Evolutionary conservation across 2,329 filamentous ascomycete genomes (phyloP), one percentile per base, ranked within the genome.

Genomic region (Xylaria hypoxylon): DNA sequence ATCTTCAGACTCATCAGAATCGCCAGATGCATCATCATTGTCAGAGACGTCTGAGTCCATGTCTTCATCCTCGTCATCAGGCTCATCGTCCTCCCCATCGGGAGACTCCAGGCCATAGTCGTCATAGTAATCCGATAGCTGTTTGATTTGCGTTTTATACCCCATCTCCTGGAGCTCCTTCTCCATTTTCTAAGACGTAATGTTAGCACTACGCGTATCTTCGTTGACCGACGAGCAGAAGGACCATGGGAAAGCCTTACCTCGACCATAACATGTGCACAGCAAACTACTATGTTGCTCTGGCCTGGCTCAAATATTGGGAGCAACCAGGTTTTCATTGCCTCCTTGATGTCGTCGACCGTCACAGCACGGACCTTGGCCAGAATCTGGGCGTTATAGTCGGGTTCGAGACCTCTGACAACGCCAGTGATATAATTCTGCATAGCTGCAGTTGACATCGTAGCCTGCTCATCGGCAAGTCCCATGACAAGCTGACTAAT

Each of bases 401-500:
- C 91, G 64, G 89, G 89, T 4, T 89, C 87, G 35, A 97, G 83
- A 1, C 88, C 90, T 15, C 91, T 87, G 55, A 98, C 86, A 5
- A 97, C 94, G 64, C 92, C 88, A 66, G 91, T 88, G 11, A 94
- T 85, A 78, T 96, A 99, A 75, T 93, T 95, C 72, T 92, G 89
- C 75, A 90, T 87, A 0, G 94, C 96, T 0, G 96, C 94, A 48
- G 86, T 88, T 6, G 90, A 87, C 85, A 97, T 92, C 0, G 92
- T 97, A 2, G 91, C 86, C 79, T 97, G 93, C 75, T 96, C 92
- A 72, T 97, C 93, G 1, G 94, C 96, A 76, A 96, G 92, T 57
- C 85, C 86, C 68, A 94, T 90, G 38, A 99, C 93, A 64, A 99
- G 94, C 72, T 90, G 91, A 76, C 92, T 96, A 66, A 99, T 92